Evolutionary conservation across 139 green algal species (phyloP).

Genomic region (Volvox africanus): DNA sequence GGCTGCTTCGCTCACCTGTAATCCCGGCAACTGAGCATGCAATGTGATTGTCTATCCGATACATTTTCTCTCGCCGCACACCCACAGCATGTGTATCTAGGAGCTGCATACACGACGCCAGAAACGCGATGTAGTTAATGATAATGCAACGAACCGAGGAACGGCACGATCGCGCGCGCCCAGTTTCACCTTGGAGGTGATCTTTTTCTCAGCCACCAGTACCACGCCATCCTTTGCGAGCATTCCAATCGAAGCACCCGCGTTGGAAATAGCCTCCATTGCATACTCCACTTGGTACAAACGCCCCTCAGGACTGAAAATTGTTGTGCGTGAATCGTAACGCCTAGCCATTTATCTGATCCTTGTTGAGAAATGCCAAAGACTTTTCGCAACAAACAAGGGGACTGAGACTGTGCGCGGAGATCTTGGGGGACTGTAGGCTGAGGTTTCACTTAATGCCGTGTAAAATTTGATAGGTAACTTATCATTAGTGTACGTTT

Average conservation of each 20-base stretch:
- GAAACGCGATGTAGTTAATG: not conserved
- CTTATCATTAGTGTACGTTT: not conserved
- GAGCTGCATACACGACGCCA: constrained; percentile 71
- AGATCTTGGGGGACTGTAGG: not conserved
- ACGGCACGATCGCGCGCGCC: not conserved
- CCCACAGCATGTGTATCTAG: constrained; percentile 92
- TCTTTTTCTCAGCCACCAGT: constrained; percentile 97
- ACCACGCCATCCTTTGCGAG: constrained; percentile 94
- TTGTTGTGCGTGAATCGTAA: constrained; percentile 98
- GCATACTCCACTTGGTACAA: constrained; percentile 98
- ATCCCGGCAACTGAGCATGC: constrained; percentile 96
- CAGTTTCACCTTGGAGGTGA: constrained; percentile 92
- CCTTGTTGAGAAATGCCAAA: not conserved
- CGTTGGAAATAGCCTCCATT: constrained; percentile 99
- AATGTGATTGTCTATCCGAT: constrained; percentile 97
- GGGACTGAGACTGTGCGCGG: too few species aligned
- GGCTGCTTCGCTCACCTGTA: constrained; percentile 74
- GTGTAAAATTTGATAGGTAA: too few species aligned
- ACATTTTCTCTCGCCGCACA: constrained; percentile 98
- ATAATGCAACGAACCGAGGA: not conserved
- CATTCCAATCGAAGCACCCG: constrained; percentile 93
- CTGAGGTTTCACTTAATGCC: not conserved
- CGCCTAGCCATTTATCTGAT: constrained; percentile 69
- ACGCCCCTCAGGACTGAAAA: constrained; percentile 96
- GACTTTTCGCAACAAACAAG: not conserved